Evolutionary conservation across 495 filamentous ascomycete species (phyloP), one percentile per base, ranked within the genome.

Genomic region (Aspergillus ellipticus): DNA sequence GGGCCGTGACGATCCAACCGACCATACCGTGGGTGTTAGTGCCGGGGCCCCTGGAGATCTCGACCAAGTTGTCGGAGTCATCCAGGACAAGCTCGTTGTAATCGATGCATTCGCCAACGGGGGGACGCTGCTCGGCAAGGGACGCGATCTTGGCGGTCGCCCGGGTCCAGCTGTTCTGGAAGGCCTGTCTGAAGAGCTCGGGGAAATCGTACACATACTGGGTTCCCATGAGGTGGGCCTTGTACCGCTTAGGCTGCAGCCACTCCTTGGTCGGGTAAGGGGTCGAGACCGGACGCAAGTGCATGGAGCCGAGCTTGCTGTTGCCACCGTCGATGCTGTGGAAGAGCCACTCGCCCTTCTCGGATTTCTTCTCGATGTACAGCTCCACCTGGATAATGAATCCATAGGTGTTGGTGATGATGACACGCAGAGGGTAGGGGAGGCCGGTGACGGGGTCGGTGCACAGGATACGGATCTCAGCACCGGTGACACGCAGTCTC

Each of bases 131-230:
- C 37, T 90, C 87, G 26, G 82, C 80, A 46, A 97, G 73, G 31
- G 80, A 76, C 4, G 89, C 77, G 53, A 91, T 83, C 67, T 86
- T 88, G 62, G 80, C 79, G 41, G 87, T 81, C 51, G 82, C 81
- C 68, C 85, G 84, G 61, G 77, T 76, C 94, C 94, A 98, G 79
- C 84, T 89, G 78, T 96, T 97, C 75, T 97, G 91, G 74, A 96
- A 89, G 39, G 94, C 93, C 73, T 97, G 94, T 66, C 94, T 83
- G 88, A 98, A 98, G 29, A 98, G 86, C 79, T 98, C 95, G 7
- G 94, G 94, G 89, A 98, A 98, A 78, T 98, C 94, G 70, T 98
- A 98, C 55, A 96, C 95, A 62, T 96, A 98, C 70, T 98, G 94
- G 16, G 94, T 98, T 62, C 94, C 94, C 92, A 97, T 97, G 52